Evolutionary conservation across 305 asterid genomes (phyloP), one percentile per base, ranked within the genome.

Genomic region (Petunia hybrid): DNA sequence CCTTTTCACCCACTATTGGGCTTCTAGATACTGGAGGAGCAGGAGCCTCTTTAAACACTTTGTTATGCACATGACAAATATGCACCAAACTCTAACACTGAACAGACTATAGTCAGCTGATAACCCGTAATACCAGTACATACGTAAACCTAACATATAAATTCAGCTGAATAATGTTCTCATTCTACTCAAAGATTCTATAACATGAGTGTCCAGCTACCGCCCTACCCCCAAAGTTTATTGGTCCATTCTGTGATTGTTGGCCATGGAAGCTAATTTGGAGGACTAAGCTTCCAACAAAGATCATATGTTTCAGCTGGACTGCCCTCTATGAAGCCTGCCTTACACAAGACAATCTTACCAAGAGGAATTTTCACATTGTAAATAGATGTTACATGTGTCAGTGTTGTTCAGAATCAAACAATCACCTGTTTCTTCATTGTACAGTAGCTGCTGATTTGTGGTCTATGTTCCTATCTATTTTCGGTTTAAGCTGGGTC

Each of bases 201-300:
- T 63, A 63, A 73, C 0, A 67, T 67, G 55, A 67, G 41, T 41
- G 13, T 7, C 13, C 73, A 73, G 53, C 40, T 14, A 62, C 77
- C 41, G 35, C 62, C 78, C 63, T 73, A 73, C 46, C 36, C 22
- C 60, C 63, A 48, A 73, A 46, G 63, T 6, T n/a, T 73, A 36
- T 73, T 51, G 78, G 78, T 51, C 61, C 61, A 71, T 46, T 73
- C 35, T 71, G 35, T 46, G 62, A 71, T 46, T 48, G 78, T 71
- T 22, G 31, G 31, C 31, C 31, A 22, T 22, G 31, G 31, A 22
- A 22, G 31, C 31, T 22, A 22, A 22, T 22, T 22, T 22, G 31
- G 31, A 22, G 31, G 31, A 22, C 31, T 22, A 22, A 22, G 31
- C 31, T 22, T 22, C 31, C 31, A 22, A 22, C 31, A 22, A 22